Percentiles rank a stretch among this genome's conserved stretches.
phyloP scores from a whole-genome alignment of 1,284 basidiomycete genomes.

The Mycena sp. region DNA sequence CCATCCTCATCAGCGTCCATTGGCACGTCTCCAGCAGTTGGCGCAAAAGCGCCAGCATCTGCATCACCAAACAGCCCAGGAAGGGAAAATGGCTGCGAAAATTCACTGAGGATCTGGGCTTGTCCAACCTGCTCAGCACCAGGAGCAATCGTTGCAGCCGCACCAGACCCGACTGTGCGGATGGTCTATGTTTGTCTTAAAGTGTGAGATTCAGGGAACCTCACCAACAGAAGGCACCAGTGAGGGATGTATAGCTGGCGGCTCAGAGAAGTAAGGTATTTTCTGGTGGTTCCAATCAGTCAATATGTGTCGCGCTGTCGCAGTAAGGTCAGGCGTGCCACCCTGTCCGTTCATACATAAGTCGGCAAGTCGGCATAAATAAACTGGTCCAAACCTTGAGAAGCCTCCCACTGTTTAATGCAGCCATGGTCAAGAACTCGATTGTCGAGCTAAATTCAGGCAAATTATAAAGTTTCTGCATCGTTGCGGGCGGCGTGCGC shows the following conservation, averaged over 20 bases:
- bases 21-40: constrained; percentile 46
- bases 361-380: background rate
- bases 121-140: constrained; percentile 80
- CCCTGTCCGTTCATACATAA: constrained; percentile 58
- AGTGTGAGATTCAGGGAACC: constrained; percentile 2
- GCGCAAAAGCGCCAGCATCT: constrained; percentile 75
- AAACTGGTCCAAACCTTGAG: constrained; percentile 73
- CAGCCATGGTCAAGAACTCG: constrained; percentile 93
- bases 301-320: constrained; percentile 86
- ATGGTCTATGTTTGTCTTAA: constrained; percentile 16
- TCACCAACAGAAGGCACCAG: constrained; percentile 66
- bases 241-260: constrained; percentile 83
- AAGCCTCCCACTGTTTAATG: constrained; percentile 86
- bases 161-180: constrained; percentile 32
- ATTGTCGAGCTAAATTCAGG: constrained; percentile 77
- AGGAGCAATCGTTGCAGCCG: constrained; percentile 58
- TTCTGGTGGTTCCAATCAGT: constrained; percentile 98
- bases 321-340: constrained; percentile 89
- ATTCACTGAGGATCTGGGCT: constrained; percentile 71
- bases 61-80: constrained; percentile 80
- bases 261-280: constrained; percentile 88
- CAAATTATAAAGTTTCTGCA: constrained; percentile 87
- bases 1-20: constrained; percentile 46
- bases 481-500: constrained; percentile 72
- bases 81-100: constrained; percentile 79